Evolutionary conservation across 257 asterid genomes (phyloP), one percentile per base, ranked within the genome.

Genomic region (Gentiana straminea): DNA sequence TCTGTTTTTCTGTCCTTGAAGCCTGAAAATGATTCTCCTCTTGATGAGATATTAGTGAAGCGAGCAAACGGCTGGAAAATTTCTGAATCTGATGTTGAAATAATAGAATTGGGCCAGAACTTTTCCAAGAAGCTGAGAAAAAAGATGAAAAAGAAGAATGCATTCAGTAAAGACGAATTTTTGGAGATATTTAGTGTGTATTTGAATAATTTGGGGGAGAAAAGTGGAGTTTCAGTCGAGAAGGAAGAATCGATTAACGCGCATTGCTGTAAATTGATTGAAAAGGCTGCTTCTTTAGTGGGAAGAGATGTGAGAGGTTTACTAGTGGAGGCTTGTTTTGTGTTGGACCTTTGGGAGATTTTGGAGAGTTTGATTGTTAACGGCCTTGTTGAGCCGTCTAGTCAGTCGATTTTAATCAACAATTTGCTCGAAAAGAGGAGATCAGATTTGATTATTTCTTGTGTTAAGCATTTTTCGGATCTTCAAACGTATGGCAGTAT

Each of bases 261-360:
- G 9, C 73, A 74, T 54, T 75, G 63, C 1, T 62, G 67, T 60
- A 71, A 62, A 51, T 56, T 81, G 75, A 68, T 84, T 1, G 86
- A 72, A 54, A 85, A 78, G 64, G 7, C 74, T 43, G 90, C 94
- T 38, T 5, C 33, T 55, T 64, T 62, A 38, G 67, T 81, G 78
- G 83, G 81, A 54, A 78, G 84, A 63, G 94, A 81, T 60, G 83
- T 77, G n/a, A 77, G 71, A 69, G 75, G 77, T 43, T 67, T 85
- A 68, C 39, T 83, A 57, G 46, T 78, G 74, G 94, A 84, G 71
- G 80, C 77, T 41, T 87, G 93, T 70, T 11, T 83, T 38, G 58
- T 52, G 67, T 72, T 87, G 54, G 95, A 77, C 62, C 59, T 51
- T 13, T 91, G 96, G 95, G 83, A 71, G 60, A 61, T 79, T 39